Evolutionary conservation across 345 rosid genomes (phyloP).

Genomic region (Citrus medica): DNA sequence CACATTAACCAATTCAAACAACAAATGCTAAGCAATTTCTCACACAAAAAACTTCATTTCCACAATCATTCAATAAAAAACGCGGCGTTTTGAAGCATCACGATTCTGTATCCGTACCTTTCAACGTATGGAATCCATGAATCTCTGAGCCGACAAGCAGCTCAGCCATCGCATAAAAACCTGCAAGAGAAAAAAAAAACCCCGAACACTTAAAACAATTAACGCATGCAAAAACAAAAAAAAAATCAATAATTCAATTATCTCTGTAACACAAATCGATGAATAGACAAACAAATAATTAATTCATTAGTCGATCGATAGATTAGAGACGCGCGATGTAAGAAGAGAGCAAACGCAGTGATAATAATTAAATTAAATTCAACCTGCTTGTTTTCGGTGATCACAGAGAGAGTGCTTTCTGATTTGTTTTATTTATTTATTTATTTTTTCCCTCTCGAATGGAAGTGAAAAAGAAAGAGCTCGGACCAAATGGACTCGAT

Average conservation of each 20-base stretch:
- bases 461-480: not conserved
- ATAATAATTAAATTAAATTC: not conserved
- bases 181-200: not conserved
- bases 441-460: not conserved
- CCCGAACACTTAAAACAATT: not conserved
- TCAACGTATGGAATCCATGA: conserved; percentile 82
- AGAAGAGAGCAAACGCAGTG: not conserved
- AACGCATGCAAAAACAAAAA: not conserved
- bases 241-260: too few species aligned
- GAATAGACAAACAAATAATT: too few species aligned
- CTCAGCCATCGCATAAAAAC: conserved; percentile 37
- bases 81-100: not conserved
- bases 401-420: not conserved
- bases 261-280: not conserved
- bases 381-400: not conserved
- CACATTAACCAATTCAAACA: not conserved
- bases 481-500: not conserved
- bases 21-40: not conserved
- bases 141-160: conserved; percentile 67
- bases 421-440: too few species aligned
- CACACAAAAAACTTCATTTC: not conserved
- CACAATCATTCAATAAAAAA: not conserved
- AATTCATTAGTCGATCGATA: not conserved
- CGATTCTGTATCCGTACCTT: conserved; percentile 39
- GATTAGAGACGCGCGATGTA: not conserved